These are phyloP conservation scores for Plectranthus barbatus DNA, from an alignment of 257 asterid species.

Conservation along the genomic window DNA sequence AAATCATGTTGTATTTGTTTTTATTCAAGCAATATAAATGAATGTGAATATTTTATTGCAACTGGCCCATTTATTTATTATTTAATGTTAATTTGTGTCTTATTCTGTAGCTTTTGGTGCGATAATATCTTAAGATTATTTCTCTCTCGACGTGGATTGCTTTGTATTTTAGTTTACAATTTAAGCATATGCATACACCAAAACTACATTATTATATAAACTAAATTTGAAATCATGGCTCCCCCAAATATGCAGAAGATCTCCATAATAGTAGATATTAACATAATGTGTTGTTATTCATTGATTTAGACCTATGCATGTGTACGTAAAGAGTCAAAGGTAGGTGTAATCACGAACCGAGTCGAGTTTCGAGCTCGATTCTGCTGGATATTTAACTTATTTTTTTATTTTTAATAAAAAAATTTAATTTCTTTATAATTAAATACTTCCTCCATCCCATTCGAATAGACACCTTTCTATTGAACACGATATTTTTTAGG, in stretches of 20 bases:
- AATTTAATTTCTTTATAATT: too few species aligned
- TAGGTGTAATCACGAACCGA: too few species aligned
- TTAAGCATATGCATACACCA: background rate
- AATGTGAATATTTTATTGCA: conserved; percentile 11
- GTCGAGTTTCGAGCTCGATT: too few species aligned
- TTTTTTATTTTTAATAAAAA: too few species aligned
- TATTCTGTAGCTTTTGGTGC: background rate
- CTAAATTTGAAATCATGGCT: background rate
- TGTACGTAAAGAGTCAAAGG: too few species aligned
- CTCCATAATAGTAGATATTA: background rate
- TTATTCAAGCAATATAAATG: background rate
- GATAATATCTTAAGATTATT: too few species aligned
- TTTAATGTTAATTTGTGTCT: background rate
- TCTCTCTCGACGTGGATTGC: too few species aligned
- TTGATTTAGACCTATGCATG: background rate
- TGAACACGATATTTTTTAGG: too few species aligned
- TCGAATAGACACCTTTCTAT: too few species aligned
- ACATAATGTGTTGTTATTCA: background rate
- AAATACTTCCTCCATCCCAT: too few species aligned
- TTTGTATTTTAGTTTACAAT: too few species aligned
- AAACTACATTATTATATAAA: background rate
- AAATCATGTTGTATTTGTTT: background rate
- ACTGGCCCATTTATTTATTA: background rate
- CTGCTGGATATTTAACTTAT: too few species aligned
- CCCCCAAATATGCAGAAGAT: background rate